These are phyloP conservation scores for Tetrastigma voinierianum DNA, from an alignment of 164 flowering plant species.

Conservation along the genomic window DNA sequence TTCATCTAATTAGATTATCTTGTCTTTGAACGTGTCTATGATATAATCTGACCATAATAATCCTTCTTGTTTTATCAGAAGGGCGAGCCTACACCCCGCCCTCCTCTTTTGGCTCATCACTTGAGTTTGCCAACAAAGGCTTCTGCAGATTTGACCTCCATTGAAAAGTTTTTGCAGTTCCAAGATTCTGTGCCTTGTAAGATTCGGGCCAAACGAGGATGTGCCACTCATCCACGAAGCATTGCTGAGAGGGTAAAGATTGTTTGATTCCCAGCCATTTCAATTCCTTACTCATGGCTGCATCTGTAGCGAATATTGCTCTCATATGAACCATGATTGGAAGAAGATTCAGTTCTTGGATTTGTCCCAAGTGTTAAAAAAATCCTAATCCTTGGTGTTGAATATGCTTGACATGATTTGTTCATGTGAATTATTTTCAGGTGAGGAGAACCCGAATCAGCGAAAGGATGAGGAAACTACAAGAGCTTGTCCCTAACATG, in stretches of 20 bases:
- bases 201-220: conserved; percentile 86
- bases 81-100: conserved; percentile 32
- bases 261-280: neutral
- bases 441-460: conserved; percentile 91
- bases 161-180: conserved; percentile 59
- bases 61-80: conserved; percentile 37
- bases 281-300: neutral
- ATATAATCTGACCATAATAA: neutral
- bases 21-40: neutral
- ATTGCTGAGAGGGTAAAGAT: conserved; percentile 89
- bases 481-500: conserved; percentile 98
- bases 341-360: too few relatives aligned
- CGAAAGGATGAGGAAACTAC: conserved; percentile 89
- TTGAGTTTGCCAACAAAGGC: conserved; percentile 66
- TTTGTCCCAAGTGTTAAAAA: too few relatives aligned
- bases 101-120: conserved; percentile 59
- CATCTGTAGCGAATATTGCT: neutral
- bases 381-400: too few relatives aligned
- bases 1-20: neutral
- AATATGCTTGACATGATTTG: neutral
- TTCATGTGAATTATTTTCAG: conserved; percentile 31
- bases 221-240: conserved; percentile 92
- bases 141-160: conserved; percentile 51
- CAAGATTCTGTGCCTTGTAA: conserved; percentile 78
- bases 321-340: too few relatives aligned